phyloP scores from a whole-genome alignment of 2,329 filamentous ascomycete species.

The Lojkania enalia region DNA sequence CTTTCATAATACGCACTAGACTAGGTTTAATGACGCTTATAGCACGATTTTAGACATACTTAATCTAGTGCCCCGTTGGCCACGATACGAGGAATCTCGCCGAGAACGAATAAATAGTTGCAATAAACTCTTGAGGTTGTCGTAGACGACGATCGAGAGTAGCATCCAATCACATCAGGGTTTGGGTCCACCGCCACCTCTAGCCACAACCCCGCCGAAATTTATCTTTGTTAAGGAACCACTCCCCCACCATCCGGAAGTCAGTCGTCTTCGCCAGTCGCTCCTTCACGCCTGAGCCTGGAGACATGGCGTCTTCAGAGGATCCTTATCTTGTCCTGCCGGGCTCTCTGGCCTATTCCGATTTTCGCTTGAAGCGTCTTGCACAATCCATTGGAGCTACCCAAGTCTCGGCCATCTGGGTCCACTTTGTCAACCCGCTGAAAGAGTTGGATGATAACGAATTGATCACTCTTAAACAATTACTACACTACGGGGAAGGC shows the following conservation, averaged over 20 bases:
- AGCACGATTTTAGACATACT: no score
- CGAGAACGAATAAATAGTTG: no score
- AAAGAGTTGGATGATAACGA: constrained; percentile 49
- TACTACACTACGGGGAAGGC: constrained; percentile 63
- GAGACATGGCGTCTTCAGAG: constrained; percentile 34
- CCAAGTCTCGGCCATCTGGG: constrained; percentile 54
- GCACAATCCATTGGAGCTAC: constrained; percentile 51
- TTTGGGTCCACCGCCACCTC: constrained; percentile 1
- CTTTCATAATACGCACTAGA: no score
- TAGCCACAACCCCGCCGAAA: constrained; percentile 12
- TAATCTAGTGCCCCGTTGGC: no score
- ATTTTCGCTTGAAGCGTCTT: constrained; percentile 53
- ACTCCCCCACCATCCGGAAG: constrained; percentile 3
- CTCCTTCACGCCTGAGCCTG: background rate
- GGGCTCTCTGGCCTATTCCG: constrained; percentile 59
- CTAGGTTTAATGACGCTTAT: no score
- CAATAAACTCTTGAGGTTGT: no score
- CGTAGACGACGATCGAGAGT: background rate
- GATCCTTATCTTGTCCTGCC: constrained; percentile 51
- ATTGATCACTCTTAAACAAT: constrained; percentile 58
- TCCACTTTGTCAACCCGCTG: constrained; percentile 54
- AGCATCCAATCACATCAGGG: background rate
- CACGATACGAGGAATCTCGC: no score
- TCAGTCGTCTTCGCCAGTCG: background rate
- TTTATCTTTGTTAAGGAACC: constrained; percentile 1